Conservation (phyloP, 345 rosid genomes). For the Aethionema arabicum region DNA sequence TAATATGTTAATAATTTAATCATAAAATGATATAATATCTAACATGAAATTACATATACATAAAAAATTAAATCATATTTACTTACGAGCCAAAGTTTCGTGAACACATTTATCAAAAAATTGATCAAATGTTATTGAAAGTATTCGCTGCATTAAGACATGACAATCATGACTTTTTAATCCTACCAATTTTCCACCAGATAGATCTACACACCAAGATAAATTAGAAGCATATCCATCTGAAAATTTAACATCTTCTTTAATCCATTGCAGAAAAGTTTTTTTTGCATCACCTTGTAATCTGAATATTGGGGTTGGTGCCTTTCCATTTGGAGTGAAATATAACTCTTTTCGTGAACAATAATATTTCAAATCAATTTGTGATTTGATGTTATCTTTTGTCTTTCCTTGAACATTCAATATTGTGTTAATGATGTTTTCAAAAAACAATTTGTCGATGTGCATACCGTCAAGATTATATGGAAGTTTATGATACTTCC, state of each 20-base stretch:
- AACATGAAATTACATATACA: too few species aligned
- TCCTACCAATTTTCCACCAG: neutral
- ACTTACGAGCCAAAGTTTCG: neutral
- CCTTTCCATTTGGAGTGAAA: neutral
- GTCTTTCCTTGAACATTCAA: neutral
- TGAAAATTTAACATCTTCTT: conserved; percentile 10
- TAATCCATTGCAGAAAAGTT: neutral
- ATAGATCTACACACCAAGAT: neutral
- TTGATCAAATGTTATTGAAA: conserved; percentile 6
- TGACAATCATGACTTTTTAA: conserved; percentile 11
- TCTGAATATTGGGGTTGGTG: neutral
- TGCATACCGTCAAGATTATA: neutral
- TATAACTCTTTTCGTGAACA: neutral
- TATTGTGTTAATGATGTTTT: neutral
- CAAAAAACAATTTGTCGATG: neutral
- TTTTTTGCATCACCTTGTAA: neutral
- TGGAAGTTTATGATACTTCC: neutral
- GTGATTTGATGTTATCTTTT: neutral
- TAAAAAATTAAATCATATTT: neutral
- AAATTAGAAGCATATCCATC: conserved; percentile 11
- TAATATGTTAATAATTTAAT: too few species aligned
- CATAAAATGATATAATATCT: too few species aligned
- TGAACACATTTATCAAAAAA: neutral
- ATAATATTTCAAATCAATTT: neutral
- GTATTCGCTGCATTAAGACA: neutral